Conservation (phyloP, 441 rosid genomes). For the Bocquillonia castaneifolia region DNA sequence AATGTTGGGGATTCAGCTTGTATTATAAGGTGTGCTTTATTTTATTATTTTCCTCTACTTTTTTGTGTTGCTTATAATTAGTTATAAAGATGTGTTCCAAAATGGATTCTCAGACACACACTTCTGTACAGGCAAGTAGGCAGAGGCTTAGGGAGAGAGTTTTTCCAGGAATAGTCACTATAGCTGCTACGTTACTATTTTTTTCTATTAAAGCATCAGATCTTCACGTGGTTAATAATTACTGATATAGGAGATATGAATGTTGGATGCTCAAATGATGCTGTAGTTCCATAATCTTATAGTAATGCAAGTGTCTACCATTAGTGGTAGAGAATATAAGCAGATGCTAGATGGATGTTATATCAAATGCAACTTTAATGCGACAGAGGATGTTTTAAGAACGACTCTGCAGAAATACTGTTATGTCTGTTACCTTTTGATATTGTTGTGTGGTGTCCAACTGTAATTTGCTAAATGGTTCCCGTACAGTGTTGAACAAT, state of each 20-base stretch:
- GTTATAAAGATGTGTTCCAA: background rate
- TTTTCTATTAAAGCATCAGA: background rate
- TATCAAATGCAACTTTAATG: background rate
- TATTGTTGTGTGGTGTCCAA: background rate
- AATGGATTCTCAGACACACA: background rate
- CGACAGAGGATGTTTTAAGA: background rate
- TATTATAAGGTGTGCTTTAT: conserved; percentile 57
- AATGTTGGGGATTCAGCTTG: conserved; percentile 96
- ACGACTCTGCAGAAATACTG: background rate
- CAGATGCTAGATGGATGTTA: background rate
- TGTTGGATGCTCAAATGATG: background rate
- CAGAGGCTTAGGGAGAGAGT: conserved; percentile 3
- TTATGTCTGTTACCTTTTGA: background rate
- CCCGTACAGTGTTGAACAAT: background rate
- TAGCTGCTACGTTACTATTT: background rate
- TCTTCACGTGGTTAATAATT: background rate
- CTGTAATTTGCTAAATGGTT: conserved; percentile 1
- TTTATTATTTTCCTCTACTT: conserved; percentile 6
- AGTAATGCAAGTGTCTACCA: background rate
- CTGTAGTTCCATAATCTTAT: background rate
- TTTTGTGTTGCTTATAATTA: background rate
- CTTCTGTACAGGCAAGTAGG: background rate
- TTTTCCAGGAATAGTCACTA: background rate
- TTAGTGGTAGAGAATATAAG: background rate
- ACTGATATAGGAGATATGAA: background rate